These are phyloP conservation scores for Paxillus ammoniavirescens DNA, from an alignment of 768 basidiomycete genomes.

Conservation along the genomic window DNA sequence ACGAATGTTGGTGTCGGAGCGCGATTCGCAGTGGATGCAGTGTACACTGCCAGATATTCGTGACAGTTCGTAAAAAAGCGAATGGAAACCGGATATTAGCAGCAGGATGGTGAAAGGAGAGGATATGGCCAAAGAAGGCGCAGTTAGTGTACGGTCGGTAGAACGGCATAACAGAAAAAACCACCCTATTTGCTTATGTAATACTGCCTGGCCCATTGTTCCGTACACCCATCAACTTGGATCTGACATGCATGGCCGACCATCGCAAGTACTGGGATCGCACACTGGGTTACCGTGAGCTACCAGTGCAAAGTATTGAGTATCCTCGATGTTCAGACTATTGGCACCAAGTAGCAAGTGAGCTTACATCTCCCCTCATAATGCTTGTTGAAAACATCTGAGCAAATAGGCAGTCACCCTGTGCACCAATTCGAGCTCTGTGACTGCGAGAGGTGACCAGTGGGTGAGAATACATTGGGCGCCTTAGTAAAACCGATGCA, in stretches of 20 bases:
- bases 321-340: too few species aligned
- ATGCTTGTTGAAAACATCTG: neutral
- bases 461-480: neutral
- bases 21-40: conserved; percentile 18
- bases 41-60: conserved; percentile 23
- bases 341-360: neutral
- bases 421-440: neutral
- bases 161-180: neutral
- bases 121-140: conserved; percentile 8
- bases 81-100: conserved; percentile 22
- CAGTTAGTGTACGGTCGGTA: neutral
- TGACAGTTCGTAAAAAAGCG: conserved; percentile 15
- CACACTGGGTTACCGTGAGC: too few species aligned
- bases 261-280: neutral
- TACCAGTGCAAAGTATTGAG: too few species aligned
- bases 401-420: neutral
- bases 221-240: neutral
- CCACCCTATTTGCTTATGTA: neutral
- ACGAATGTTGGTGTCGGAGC: neutral
- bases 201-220: neutral
- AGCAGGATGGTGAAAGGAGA: conserved; percentile 19
- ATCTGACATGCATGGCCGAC: too few species aligned
- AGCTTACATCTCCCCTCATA: neutral
- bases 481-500: neutral
- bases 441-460: neutral